A percentile compares a stretch with the other conserved stretches of the same genome.
Conservation (phyloP, 2,329 filamentous ascomycete genomes). For the Mariannaea sp. region DNA sequence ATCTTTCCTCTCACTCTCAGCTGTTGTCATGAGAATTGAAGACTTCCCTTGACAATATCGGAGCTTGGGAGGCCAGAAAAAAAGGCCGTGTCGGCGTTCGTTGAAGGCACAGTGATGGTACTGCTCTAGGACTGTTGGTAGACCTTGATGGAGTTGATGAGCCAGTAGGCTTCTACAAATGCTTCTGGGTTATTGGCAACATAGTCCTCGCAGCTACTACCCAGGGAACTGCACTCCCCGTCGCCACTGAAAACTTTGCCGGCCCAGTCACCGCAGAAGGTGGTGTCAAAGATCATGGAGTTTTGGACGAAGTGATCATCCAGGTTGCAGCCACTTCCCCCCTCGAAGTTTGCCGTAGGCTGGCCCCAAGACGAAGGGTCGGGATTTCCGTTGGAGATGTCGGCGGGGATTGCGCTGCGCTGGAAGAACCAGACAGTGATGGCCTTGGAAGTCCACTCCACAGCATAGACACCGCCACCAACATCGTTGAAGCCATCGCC, state of each 20-base stretch:
- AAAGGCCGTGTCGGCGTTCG: too few species aligned
- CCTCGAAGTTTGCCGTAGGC: constrained; percentile 70
- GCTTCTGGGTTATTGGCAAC: constrained; percentile 72
- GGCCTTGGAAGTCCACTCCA: constrained; percentile 73
- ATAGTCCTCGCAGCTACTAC: constrained; percentile 70
- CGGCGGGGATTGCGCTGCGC: constrained; percentile 64
- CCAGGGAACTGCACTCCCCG: constrained; percentile 62
- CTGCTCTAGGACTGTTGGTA: too few species aligned
- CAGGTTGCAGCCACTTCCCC: constrained; percentile 72
- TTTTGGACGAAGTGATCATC: constrained; percentile 70
- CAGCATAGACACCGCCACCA: constrained; percentile 73
- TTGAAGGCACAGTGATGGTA: too few species aligned
- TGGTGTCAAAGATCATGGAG: constrained; percentile 80
- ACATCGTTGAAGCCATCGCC: constrained; percentile 73
- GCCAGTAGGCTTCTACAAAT: constrained; percentile 78
- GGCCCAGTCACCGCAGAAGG: constrained; percentile 89
- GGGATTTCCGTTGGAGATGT: constrained; percentile 64
- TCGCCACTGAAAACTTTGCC: constrained; percentile 58
- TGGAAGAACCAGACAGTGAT: constrained; percentile 87
- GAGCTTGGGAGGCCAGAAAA: too few species aligned
- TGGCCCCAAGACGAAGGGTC: constrained; percentile 70
- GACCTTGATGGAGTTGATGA: constrained; percentile 72
- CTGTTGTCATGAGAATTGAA: too few species aligned
- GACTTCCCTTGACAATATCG: constrained; percentile 24
- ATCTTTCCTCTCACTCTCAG: too few species aligned